Evolutionary conservation across 192 early-diverging fungal genomes (phyloP), one percentile per base, ranked within the genome.

Genomic region (Entomortierella beljakovae): DNA sequence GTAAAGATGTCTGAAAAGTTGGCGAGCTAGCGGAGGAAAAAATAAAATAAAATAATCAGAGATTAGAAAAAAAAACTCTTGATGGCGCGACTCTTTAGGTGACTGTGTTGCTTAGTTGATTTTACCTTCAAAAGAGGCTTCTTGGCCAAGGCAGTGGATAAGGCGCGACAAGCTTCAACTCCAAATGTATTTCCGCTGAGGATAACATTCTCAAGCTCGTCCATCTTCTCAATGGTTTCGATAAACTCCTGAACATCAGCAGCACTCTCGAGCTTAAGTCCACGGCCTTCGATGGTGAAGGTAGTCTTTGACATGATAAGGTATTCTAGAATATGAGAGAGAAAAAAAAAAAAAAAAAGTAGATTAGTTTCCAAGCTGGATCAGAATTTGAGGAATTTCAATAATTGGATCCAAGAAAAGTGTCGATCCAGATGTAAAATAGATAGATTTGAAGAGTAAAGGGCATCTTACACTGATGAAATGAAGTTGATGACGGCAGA

Each of bases 1-100:
- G 97, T 99, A 74, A 98, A 99, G 55, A 97, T 96, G 75, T 99
- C 97, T 59, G 91, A 89, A 37, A 97, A 85, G 40, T 92, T 92
- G 37, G 93, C 94, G 38, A 92, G 76, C 95, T 95, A 82, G 13
- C 50, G 28, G 37, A 46, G 55, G 8, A 28, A 38, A 25, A 11
- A 6, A 50, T 32, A 25, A 37, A 22, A 8, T 11, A 52, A 23
- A 52, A 52, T 23, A 52, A 52, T 52, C 16, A 52, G 18, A 11
- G 25, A 52, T 23, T 52, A 52, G 7, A 52, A 7, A 64, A 5
- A 65, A 38, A 63, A 37, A 25, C 48, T 11, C 5, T n/a, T n/a
- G n/a, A n/a, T n/a, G n/a, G n/a, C n/a, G n/a, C n/a, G n/a, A n/a
- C n/a, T n/a, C n/a, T n/a, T n/a, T n/a, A n/a, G n/a, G n/a, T n/a